Evolutionary conservation across 805 yeast genomes (phyloP), one percentile per base, ranked within the genome.

Genomic region (Saccharomycopsis fibuligera): DNA sequence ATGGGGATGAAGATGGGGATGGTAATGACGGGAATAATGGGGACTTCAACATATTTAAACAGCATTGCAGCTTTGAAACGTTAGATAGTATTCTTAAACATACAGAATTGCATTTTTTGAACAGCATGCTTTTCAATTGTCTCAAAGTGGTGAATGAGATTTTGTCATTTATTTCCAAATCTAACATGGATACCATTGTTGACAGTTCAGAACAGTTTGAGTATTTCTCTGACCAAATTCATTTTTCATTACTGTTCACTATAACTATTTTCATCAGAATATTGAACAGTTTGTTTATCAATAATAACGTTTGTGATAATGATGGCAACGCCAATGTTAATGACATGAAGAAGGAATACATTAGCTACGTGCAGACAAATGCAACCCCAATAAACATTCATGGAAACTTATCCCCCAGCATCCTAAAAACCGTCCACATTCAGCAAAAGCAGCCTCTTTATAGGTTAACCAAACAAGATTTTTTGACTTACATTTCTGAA

Each of bases 151-250:
- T 38, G 14, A 39, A 43, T 24, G 55, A 46, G 16, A 43, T 41
- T 6, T 12, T 47, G 3, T 24, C 48, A 3, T 49, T 49, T 21
- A 48, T 52, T 9, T 30, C 35, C 5, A 50, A 49, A n/a, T 19
- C 43, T 29, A 50, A 47, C 19, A 9, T 43, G 5, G 39, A 50
- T 37, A 49, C 30, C 9, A 35, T 50, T 6, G 37, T 44, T 19
- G 55, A 52, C 33, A 42, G 23, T 14, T 80, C 76, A 57, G 73
- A 80, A 6, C 77, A 78, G 55, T 78, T 78, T 62, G 82, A 81
- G 0, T 78, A 76, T 57, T 65, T 77, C 25, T 74, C 79, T 14
- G 83, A 78, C 60, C 81, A 78, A 58, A 64, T 78, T 36, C 81
- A 75, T 57, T 68, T 76, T 46, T 68, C 70, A 42, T 35, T 53